A percentile compares a stretch with the other conserved stretches of the same genome.
These are phyloP conservation scores for Venturia asperata DNA, from an alignment of 2,329 filamentous ascomycete genomes.

Conservation along the genomic window DNA sequence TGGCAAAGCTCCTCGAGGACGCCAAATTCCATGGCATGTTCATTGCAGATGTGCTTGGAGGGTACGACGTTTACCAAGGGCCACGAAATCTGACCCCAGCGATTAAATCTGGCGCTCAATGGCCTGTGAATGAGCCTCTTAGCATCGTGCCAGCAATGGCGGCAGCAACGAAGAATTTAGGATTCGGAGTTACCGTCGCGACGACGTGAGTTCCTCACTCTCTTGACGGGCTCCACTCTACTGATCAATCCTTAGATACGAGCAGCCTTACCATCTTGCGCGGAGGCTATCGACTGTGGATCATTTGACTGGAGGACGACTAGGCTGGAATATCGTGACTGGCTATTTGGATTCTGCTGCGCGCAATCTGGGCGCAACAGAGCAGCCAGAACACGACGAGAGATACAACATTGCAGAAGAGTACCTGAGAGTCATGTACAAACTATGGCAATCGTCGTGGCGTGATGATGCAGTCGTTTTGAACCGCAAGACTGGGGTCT, in stretches of 20 bases:
- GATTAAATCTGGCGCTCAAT: slow-evolving; percentile 57
- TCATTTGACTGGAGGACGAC: slow-evolving; percentile 57
- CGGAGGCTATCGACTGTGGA: slow-evolving; percentile 59
- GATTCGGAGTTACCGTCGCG: slow-evolving; percentile 60
- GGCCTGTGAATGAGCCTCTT: slow-evolving; percentile 64
- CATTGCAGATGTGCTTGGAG: slow-evolving; percentile 60
- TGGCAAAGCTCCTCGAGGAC: slow-evolving; percentile 53
- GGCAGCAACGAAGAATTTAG: slow-evolving; percentile 58
- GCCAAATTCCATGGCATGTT: slow-evolving; percentile 61
- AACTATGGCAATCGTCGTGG: slow-evolving; percentile 62
- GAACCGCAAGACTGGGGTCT: slow-evolving; percentile 52
- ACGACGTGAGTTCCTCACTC: slow-evolving; percentile 49
- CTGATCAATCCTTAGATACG: slow-evolving; percentile 26
- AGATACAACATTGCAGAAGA: slow-evolving; percentile 58
- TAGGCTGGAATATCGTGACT: slow-evolving; percentile 47
- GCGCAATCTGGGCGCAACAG: slow-evolving; percentile 51
- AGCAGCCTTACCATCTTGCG: slow-evolving; percentile 61
- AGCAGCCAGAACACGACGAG: slow-evolving; percentile 58
- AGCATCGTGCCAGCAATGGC: slow-evolving; percentile 60
- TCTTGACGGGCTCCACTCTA: not conserved
- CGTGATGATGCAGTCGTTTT: slow-evolving; percentile 57
- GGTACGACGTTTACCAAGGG: slow-evolving; percentile 63
- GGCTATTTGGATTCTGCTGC: slow-evolving; percentile 62
- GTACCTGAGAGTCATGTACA: slow-evolving; percentile 58
- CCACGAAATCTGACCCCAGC: slow-evolving; percentile 53